phyloP scores from a whole-genome alignment of 2,329 filamentous ascomycete genomes.

The Talaromyces funiculosus region DNA sequence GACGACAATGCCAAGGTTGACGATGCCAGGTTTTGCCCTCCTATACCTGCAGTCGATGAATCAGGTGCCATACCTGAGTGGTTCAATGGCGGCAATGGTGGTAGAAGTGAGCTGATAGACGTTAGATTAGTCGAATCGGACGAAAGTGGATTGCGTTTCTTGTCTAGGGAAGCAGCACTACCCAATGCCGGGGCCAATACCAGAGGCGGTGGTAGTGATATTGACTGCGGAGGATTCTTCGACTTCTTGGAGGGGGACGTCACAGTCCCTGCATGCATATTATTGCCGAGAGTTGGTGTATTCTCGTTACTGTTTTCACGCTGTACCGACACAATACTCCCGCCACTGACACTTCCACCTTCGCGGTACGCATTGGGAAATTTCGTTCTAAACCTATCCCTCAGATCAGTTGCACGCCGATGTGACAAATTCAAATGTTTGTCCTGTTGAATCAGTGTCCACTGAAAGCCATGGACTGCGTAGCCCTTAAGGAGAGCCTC shows the following conservation, averaged over 20 bases:
- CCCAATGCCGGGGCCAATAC: constrained; percentile 20
- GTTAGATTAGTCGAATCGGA: background rate
- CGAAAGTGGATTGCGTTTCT: background rate
- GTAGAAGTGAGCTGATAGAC: constrained; percentile 11
- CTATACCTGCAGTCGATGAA: background rate
- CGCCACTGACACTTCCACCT: constrained; percentile 36
- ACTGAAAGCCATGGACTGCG: constrained; percentile 53
- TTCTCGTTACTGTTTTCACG: background rate
- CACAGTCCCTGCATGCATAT: background rate
- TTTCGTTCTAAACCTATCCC: constrained; percentile 57
- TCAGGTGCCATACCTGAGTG: constrained; percentile 16
- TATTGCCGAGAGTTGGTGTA: background rate
- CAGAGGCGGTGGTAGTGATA: background rate
- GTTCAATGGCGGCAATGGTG: constrained; percentile 26
- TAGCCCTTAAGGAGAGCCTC: constrained; percentile 55
- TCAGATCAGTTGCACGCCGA: constrained; percentile 53
- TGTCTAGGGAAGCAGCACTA: background rate
- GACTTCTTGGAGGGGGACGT: background rate
- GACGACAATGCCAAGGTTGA: constrained; percentile 2
- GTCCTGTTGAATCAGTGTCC: constrained; percentile 56
- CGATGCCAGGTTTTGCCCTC: background rate
- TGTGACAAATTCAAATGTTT: constrained; percentile 46
- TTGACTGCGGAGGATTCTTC: background rate
- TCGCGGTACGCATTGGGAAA: constrained; percentile 53
- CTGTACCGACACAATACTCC: constrained; percentile 19